phyloP scores from a whole-genome alignment of 2,329 filamentous ascomycete species.

The Ceratocystis cubensis region DNA sequence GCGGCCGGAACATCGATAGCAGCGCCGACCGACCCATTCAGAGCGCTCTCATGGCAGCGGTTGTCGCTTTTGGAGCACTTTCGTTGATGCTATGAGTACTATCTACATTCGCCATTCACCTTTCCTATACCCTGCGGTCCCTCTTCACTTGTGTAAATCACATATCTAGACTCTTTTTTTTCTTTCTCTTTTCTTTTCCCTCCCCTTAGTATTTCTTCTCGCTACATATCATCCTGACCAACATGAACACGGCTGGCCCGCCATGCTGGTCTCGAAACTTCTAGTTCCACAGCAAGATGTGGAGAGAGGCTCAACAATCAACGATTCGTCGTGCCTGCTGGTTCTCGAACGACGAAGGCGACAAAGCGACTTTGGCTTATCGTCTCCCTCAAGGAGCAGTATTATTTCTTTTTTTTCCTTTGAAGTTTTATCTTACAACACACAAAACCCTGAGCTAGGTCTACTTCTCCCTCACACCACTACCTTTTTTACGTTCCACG shows the following conservation, averaged over 20 bases:
- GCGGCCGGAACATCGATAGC: constrained; percentile 19
- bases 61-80: constrained; percentile 18
- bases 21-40: constrained; percentile 20
- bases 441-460: background rate
- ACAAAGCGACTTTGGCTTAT: background rate
- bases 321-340: background rate
- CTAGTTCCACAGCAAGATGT: background rate
- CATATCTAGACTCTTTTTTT: background rate
- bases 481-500: background rate
- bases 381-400: background rate
- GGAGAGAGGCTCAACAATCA: background rate
- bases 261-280: background rate
- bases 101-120: background rate
- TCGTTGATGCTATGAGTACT: background rate
- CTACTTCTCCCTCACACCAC: background rate
- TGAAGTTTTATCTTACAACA: background rate
- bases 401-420: background rate
- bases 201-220: background rate
- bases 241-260: constrained; percentile 13
- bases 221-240: background rate
- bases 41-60: constrained; percentile 19
- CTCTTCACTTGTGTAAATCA: background rate
- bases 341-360: background rate
- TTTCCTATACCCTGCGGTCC: background rate
- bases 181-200: background rate